Evolutionary conservation across 768 basidiomycete genomes (phyloP).

Genomic region (Pleurotus cornucopiae): DNA sequence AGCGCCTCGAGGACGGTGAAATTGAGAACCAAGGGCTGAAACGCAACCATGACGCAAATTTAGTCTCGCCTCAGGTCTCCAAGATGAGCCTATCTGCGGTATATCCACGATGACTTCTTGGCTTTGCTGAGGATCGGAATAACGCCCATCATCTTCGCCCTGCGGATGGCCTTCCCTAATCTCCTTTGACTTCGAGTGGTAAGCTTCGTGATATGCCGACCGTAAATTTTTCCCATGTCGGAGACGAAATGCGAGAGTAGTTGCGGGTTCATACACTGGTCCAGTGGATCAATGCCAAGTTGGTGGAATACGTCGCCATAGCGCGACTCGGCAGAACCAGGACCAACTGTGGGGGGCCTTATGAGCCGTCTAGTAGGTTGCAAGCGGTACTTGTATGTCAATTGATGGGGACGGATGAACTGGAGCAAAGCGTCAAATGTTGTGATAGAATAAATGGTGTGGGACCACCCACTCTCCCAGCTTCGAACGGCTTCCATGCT

Average conservation of each 20-base stretch:
- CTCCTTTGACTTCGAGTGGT: constrained; percentile 77
- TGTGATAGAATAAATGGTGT: too few species aligned
- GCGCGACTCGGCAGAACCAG: constrained; percentile 48
- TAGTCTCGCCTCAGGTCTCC: too few species aligned
- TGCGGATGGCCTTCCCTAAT: constrained; percentile 79
- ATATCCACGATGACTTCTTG: constrained; percentile 2
- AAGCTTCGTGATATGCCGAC: constrained; percentile 64
- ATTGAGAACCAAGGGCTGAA: too few species aligned
- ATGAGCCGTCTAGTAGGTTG: constrained; percentile 15
- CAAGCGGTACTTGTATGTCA: constrained; percentile 33
- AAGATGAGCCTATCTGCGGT: constrained; percentile 8
- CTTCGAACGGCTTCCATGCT: constrained; percentile 11
- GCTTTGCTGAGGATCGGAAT: constrained; percentile 53
- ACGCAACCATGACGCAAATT: not conserved
- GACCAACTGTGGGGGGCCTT: constrained; percentile 47
- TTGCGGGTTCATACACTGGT: constrained; percentile 56
- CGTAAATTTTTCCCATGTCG: constrained; percentile 77
- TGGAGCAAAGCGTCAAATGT: constrained; percentile 16
- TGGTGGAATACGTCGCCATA: constrained; percentile 67
- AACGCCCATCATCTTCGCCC: constrained; percentile 90
- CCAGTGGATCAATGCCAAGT: constrained; percentile 68
- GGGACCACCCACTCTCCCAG: constrained; percentile 1
- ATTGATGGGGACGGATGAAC: constrained; percentile 46
- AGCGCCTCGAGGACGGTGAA: too few species aligned
- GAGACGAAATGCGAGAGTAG: constrained; percentile 59